phyloP scores from a whole-genome alignment of 352 stramenopile genomes.

The Globisporangium abappressorium region DNA sequence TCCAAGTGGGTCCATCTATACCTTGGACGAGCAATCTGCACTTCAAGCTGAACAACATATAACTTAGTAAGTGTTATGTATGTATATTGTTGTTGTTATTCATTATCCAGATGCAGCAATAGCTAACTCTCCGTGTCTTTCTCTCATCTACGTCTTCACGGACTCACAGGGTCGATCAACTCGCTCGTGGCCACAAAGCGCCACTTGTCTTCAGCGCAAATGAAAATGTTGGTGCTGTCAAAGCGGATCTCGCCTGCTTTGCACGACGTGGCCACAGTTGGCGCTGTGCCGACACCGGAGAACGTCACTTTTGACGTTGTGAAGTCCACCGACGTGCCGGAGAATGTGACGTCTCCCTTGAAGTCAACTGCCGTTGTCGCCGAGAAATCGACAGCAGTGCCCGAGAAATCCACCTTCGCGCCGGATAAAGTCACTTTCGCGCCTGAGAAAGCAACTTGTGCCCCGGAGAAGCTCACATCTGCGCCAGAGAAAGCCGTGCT shows the following conservation, averaged over 20 bases:
- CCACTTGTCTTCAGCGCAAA: conserved; percentile 8
- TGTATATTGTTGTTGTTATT: not conserved
- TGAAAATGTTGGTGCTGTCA: conserved; percentile 7
- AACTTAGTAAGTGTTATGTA: not conserved
- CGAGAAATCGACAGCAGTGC: conserved; percentile 13
- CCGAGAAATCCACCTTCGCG: conserved; percentile 13
- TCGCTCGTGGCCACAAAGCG: not conserved
- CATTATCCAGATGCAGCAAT: not conserved
- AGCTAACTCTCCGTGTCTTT: not conserved
- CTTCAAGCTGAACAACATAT: not conserved
- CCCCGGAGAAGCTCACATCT: conserved; percentile 3
- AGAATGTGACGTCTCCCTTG: conserved; percentile 6
- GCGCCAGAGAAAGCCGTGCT: conserved; percentile 9
- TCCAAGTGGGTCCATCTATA: not conserved
- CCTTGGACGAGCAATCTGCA: not conserved
- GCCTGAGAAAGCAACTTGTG: conserved; percentile 12
- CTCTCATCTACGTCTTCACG: not conserved
- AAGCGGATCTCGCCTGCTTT: conserved; percentile 19
- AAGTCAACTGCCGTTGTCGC: conserved; percentile 11
- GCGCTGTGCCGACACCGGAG: conserved; percentile 6
- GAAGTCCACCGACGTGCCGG: conserved; percentile 12
- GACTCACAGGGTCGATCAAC: not conserved
- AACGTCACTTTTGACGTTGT: conserved; percentile 14
- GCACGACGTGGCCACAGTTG: conserved; percentile 2
- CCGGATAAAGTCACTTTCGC: conserved; percentile 5